Base-by-base conservation (phyloP, 768 basidiomycete genomes). In the Polyporus arcularius region DNA sequence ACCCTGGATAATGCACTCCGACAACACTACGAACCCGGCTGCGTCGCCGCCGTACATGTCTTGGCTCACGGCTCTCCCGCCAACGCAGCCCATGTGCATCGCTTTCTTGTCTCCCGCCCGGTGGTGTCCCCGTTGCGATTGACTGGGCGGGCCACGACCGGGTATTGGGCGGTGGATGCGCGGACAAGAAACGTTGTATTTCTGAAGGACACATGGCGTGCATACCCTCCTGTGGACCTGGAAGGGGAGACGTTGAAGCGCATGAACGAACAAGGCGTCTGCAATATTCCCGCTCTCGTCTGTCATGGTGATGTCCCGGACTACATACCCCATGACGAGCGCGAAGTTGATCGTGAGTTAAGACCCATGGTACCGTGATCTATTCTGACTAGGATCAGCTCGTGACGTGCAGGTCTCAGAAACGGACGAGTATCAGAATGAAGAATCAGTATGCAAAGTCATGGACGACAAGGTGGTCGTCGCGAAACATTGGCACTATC, bases 141-240 rank as follows among this genome's bases (percentile, higher is more conserved):
- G 21, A 32, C 26, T 16, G 47, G 61, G 6, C 56, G 61, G 8
- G 51, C 45, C 12, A 63, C 57, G 9, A 42, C 51, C 1, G 57
- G 52, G 2, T 58, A 63, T 16, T 63, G 61, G 61, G 61, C 61
- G 0, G 61, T 63, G 2, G 38, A 54, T 9, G 35, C 30, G 7
- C 32, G 4, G 1, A 21, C 47, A 1, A 4, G 28, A 2, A 4
- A 39, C 8, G 46, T 63, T 9, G 51, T 39, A 4, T 58, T 63
- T 16, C 26, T 63, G 1, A 63, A 63, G 47, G 61, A 63, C 48
- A 63, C 61, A 15, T 63, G 61, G 61, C 51, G 52, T 6, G 16
- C n/a, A 16, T 18, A 40, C 11, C n/a, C 14, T 4, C 11, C 7
- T 28, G 51, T 14, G 4, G 50, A 35, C 11, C 16, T 18, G 7